Evolutionary conservation across 2,329 filamentous ascomycete genomes (phyloP).

Genomic region (Scleromitrula shiraiana): DNA sequence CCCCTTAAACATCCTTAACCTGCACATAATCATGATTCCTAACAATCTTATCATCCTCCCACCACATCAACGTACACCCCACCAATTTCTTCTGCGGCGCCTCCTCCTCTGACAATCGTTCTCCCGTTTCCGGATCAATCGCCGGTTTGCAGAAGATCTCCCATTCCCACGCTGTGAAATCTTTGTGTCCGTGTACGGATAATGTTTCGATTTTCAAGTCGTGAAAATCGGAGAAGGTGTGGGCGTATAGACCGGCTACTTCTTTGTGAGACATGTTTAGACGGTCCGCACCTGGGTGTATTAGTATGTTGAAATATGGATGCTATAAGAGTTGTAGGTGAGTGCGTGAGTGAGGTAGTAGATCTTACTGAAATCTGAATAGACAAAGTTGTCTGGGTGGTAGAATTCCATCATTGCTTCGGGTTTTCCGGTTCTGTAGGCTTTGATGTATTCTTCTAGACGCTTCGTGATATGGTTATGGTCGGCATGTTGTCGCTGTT

Average conservation of each 20-base stretch:
- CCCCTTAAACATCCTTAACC: neutral
- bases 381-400: slow-evolving; percentile 2
- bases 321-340: neutral
- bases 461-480: slow-evolving; percentile 1
- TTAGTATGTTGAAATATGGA: neutral
- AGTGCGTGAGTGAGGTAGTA: neutral
- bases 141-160: neutral
- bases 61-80: slow-evolving; percentile 2
- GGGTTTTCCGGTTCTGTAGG: neutral
- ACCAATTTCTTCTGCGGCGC: neutral
- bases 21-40: slow-evolving; percentile 7
- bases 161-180: slow-evolving; percentile 1
- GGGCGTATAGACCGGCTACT: neutral
- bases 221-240: neutral
- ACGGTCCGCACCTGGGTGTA: neutral
- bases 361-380: neutral
- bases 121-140: neutral
- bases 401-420: slow-evolving; percentile 7
- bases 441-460: slow-evolving; percentile 2
- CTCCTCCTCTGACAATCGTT: neutral
- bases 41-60: neutral
- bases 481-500: neutral
- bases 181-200: slow-evolving; percentile 2
- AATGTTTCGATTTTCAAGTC: neutral
- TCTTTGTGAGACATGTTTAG: neutral